Base-by-base conservation (phyloP, 2,329 filamentous ascomycete genomes). In the Cadophora sp. region DNA sequence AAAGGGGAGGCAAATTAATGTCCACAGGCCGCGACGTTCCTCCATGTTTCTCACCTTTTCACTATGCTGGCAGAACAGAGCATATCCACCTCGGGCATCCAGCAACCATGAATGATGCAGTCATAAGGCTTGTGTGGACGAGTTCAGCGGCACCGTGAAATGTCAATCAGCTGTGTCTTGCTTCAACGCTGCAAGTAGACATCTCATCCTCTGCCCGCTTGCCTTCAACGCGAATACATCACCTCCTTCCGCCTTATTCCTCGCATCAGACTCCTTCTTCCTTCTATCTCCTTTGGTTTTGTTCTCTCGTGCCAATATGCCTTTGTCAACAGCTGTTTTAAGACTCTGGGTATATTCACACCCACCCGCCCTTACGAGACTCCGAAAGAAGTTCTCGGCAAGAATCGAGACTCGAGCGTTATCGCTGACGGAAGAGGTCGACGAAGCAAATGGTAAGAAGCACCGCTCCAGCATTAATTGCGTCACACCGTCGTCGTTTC, bases 381-480 rank as follows among this genome's bases (percentile, higher is more conserved):
- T 73, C 2, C 84, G 78, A 19, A 88, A 71, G 46, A 89, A 72
- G 2, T 80, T 79, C 76, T 90, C 88, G 0, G 88, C 77, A 43
- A 87, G 72, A 31, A 90, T 78, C 3, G 84, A 85, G 14, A 89
- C 81, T 71, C 86, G 87, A 5, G 85, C 83, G 72, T 90, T 89
- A 55, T 89, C 87, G 1, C 79, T 77, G 0, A 81, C 73, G 11
- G 78, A 82, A 4, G 77, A 76, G 0, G 80, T 83, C 31, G 81
- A 84, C 0, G 88, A 86, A 1, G 84, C 76, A 65, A 79, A 86
- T 0, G 86, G 86, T 5, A 90, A 80, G 73, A 83, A 89, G 68
- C 83, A 83, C 48, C 75, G 71, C 68, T 87, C 83, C 24, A 90
- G 80, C 19, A 84, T 83, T 0, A 76, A 60, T 69, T 85, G 83